phyloP scores from a whole-genome alignment of 805 yeast species.

The Ogataea angusta region DNA sequence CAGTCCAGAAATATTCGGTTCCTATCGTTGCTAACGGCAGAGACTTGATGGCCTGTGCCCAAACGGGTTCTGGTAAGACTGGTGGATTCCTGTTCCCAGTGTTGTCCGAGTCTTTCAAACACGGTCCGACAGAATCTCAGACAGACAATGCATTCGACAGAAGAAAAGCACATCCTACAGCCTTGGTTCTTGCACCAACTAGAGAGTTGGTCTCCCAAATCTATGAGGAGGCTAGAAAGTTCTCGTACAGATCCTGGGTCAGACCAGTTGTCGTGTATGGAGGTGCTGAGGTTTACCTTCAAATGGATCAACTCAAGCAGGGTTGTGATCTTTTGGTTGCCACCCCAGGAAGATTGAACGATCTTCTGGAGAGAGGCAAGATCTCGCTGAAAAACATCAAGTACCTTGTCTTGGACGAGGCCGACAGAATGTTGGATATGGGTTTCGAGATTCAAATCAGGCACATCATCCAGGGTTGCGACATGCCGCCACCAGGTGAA shows the following conservation, averaged over 20 bases:
- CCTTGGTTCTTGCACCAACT: constrained; percentile 95
- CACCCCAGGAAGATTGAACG: constrained; percentile 98
- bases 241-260: constrained; percentile 98
- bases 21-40: constrained; percentile 70
- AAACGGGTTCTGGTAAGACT: constrained; percentile 99
- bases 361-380: constrained; percentile 90
- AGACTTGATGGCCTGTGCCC: constrained; percentile 92
- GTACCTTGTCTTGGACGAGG: constrained; percentile 95
- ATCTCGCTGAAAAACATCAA: constrained; percentile 87
- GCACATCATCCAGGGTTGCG: constrained; percentile 95
- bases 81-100: constrained; percentile 99
- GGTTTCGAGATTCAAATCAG: constrained; percentile 99
- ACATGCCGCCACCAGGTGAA: constrained; percentile 87
- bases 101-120: constrained; percentile 80
- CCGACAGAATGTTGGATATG: constrained; percentile 99
- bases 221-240: constrained; percentile 91
- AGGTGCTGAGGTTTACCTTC: constrained; percentile 92
- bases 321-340: constrained; percentile 98
- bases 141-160: constrained; percentile 50
- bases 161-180: constrained; percentile 89
- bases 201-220: constrained; percentile 98
- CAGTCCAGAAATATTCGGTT: constrained; percentile 88
- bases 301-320: constrained; percentile 80
- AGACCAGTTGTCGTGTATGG: constrained; percentile 96
- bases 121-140: constrained; percentile 69